Evolutionary conservation across 148 eudicot genomes (phyloP), one percentile per base, ranked within the genome.

Genomic region (Tetragonia tetragonoides): DNA sequence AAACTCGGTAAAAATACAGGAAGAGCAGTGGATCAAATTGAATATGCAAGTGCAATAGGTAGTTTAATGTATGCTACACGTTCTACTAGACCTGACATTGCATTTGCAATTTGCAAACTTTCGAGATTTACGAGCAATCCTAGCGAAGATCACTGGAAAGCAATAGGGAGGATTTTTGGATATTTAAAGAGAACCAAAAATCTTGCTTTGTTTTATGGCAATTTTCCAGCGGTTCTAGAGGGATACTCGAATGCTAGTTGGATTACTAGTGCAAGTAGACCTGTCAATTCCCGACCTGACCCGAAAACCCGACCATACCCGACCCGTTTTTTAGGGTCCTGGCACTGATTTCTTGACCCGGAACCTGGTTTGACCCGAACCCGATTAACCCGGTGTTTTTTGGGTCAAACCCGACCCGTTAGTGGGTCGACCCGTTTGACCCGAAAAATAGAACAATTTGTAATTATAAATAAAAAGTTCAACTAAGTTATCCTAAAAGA

Each of bases 1-100:
- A 76, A 76, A 39, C 23, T 77, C 2, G 16, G 2, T 39, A 44
- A 51, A n/a, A 66, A 73, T 40, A 3, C 0, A 16, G 47, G 59
- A 5, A 59, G 39, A 46, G 39, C 23, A 3, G 46, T 74, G 10
- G 56, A 59, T 1, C 78, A 74, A 46, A 0, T 60, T n/a, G 68
- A 80, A 9, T 80, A 74, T 74, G 78, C 78, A 0, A 80, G 74
- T 80, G 72, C 72, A 49, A 79, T 79, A 28, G 73, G 73, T 0
- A 73, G 82, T 39, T 21, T 73, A 2, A 73, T 79, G 66, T 66
- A 66, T 28, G 34, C 34, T 28, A 28, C 34, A 28, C 34, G 1
- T 28, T 28, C 34, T 28, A 28, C 34, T 28, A 51, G 73, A 73
- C 73, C 1, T 17, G 73, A 66, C 9, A 78, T 73, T 65, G 41